A percentile compares a stretch with the other conserved stretches of the same genome.
Conservation (phyloP, 73 alveolate species). For the Paramecium biaurelia region DNA sequence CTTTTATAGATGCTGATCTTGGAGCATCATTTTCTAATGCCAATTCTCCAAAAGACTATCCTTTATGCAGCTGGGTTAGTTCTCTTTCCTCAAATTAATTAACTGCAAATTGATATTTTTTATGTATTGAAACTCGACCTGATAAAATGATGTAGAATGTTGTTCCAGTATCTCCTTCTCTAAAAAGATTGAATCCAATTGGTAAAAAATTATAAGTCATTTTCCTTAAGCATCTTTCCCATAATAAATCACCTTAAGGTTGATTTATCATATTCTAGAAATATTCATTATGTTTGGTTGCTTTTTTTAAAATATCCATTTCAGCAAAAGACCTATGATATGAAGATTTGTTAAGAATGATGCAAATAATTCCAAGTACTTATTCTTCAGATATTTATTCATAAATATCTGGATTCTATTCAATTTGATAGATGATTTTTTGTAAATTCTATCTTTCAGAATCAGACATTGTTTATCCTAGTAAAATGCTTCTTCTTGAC, state of each 20-base stretch:
- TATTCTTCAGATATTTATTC: not conserved
- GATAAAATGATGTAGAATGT: constrained; percentile 27
- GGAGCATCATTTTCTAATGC: constrained; percentile 58
- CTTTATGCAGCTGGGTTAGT: constrained; percentile 2
- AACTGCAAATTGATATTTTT: not conserved
- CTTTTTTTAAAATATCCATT: constrained; percentile 19
- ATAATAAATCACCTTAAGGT: constrained; percentile 10
- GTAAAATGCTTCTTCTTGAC: not conserved
- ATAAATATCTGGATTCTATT: not conserved
- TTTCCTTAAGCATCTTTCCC: constrained; percentile 28
- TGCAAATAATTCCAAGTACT: not conserved
- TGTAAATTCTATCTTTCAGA: not conserved
- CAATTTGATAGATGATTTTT: not conserved
- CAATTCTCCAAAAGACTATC: constrained; percentile 58
- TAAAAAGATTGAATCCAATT: not conserved
- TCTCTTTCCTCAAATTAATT: constrained; percentile 29
- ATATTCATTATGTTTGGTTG: not conserved
- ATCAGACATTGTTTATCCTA: not conserved
- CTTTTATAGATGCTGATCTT: constrained; percentile 53
- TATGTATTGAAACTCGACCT: not conserved
- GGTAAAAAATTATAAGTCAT: not conserved
- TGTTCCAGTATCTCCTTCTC: constrained; percentile 43
- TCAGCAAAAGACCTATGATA: constrained; percentile 20
- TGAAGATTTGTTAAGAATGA: not conserved
- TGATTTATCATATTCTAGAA: not conserved